Base-by-base conservation (phyloP, 768 basidiomycete genomes). In the Rhodotorula paludigena region DNA sequence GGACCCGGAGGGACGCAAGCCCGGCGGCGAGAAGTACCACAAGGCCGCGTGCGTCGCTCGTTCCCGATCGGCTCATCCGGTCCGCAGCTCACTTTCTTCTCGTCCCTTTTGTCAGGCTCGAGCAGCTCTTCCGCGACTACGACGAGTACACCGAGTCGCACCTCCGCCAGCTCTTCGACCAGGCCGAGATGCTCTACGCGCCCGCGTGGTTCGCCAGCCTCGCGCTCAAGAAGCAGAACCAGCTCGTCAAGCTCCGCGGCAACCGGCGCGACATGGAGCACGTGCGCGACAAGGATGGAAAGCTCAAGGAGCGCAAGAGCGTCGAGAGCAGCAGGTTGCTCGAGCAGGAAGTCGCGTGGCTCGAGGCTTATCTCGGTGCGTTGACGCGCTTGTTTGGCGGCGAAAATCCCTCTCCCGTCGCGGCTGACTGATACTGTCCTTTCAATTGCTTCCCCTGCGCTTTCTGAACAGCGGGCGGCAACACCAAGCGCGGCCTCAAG, bases 91-190 rank as follows among this genome's bases (percentile, higher is more conserved):
- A 20, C n/a, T 3, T 8, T 23, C 9, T n/a, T 36, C 18, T 7
- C 33, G 2, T 30, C 28, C 45, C 3, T 20, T 7, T 8, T 9
- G 12, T 5, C 53, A 62, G 61, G n/a, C 52, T 62, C 42, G 11
- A 28, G 42, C 61, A 62, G 61, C 61, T 62, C n/a, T 47, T 36
- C 61, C 16, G 32, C 53, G 47, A 54, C 47, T 49, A 25, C n/a
- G 35, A 25, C n/a, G 18, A 15, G 2, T 23, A 38, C 44, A 18
- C 28, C 28, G 30, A 62, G 61, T 2, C 9, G 11, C 61, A 62
- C 33, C 47, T 62, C 44, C 47, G 35, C 44, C 15, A 35, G 3
- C 12, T 10, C 20, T 52, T 53, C 41, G 51, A 61, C 32, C 3
- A 7, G 7, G 11, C 25, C 60, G 10, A 3, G 5, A 1, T 12